Evolutionary conservation across 75 land plant species (phyloP), one percentile per base, ranked within the genome.

Genomic region (Pinus tabuliformis): DNA sequence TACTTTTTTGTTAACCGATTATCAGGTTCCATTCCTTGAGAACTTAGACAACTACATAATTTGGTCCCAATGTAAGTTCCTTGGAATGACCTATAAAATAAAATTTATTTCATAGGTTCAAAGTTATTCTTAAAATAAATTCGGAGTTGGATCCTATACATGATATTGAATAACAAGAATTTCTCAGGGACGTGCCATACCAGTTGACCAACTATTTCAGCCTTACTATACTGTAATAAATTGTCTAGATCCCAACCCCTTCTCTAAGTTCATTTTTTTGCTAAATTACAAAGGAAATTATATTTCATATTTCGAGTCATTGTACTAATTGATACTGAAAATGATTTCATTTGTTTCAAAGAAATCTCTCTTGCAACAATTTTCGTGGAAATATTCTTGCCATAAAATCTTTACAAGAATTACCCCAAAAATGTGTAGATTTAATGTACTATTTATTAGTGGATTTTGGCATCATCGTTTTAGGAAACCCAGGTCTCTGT

Each of bases 321-420:
- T 30, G 28, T 63, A 36, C 37, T 36, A 3, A 14, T 33, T 3
- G n/a, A n/a, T 76, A 16, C 36, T 75, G 59, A 62, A 0, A 62
- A 72, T 15, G 60, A 17, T n/a, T 54, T 37, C 56, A 60, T 54
- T 24, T 68, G 56, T 5, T 70, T 62, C 5, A 49, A 86, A 96
- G 97, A 72, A 94, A 97, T 74, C 82, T 97, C 4, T 97, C 99
- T 18, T 90, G 87, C 61, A 97, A 97, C 83, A 86, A 97, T 62
- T 87, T 97, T 2, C 75, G 68, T 54, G 99, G 99, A 52, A 75
- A 83, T 62, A 83, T 97, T 83, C 99, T 97, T 20, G 71, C 82
- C 24, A 77, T 76, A 73, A 89, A 85, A n/a, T n/a, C n/a, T n/a
- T n/a, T n/a, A n/a, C n/a, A 58, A 91, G 87, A 73, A 94, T 97